These are phyloP conservation scores for Aegilops sharonensis DNA, from an alignment of 176 grass and related monocot genomes.

Conservation along the genomic window DNA sequence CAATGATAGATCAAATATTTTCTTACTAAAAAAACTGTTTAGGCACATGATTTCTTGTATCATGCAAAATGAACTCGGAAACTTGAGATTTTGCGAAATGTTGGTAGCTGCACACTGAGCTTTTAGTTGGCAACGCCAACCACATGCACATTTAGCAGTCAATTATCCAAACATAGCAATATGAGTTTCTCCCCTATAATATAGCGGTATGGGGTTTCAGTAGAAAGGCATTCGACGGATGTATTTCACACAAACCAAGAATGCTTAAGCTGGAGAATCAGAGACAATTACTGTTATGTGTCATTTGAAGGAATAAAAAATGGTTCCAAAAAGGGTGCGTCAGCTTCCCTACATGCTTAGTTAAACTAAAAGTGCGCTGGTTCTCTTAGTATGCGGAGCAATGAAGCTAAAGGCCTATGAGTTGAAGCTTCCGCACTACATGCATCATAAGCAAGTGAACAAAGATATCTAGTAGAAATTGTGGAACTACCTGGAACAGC, in stretches of 20 bases:
- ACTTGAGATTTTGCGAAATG: conserved; percentile 12
- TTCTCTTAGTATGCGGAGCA: conserved; percentile 15
- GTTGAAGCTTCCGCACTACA: background rate
- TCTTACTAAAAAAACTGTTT: background rate
- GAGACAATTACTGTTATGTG: background rate
- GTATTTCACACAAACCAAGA: conserved; percentile 2
- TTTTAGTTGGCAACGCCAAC: background rate
- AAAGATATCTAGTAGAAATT: conserved; percentile 28
- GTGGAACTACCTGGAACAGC: conserved; percentile 69
- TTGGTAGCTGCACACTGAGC: background rate
- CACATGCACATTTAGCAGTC: background rate
- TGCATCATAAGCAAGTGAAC: conserved; percentile 22
- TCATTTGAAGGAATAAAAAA: conserved; percentile 10
- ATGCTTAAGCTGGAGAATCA: background rate
- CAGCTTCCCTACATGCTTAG: conserved; percentile 5
- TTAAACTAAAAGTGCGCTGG: background rate
- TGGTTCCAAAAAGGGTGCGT: background rate
- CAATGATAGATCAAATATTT: conserved; percentile 21
- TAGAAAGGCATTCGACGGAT: conserved; percentile 10
- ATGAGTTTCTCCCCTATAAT: background rate
- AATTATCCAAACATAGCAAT: background rate
- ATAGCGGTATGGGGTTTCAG: background rate
- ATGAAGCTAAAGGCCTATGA: background rate
- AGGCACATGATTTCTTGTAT: background rate
- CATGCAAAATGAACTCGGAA: conserved; percentile 23